A percentile compares a stretch with the other conserved stretches of the same genome.
phyloP scores from a whole-genome alignment of 495 filamentous ascomycete species.

The Jackrogersella minutella region DNA sequence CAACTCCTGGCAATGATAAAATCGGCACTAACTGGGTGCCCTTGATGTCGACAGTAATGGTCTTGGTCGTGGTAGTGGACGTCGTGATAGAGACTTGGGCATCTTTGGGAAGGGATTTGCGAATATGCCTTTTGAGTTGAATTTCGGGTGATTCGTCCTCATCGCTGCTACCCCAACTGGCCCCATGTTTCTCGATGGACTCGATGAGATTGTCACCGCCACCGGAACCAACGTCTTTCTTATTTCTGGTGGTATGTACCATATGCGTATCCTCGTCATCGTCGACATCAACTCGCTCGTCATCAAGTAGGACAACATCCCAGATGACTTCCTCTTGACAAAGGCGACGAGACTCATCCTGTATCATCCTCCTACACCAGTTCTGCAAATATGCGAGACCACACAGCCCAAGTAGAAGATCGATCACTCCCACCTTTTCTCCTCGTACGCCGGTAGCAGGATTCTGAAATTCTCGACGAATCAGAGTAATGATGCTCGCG shows the following conservation, averaged over 20 bases:
- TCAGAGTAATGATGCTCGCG: constrained; percentile 76
- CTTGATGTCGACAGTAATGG: constrained; percentile 75
- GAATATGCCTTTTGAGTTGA: constrained; percentile 56
- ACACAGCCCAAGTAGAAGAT: constrained; percentile 71
- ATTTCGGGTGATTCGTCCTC: constrained; percentile 52
- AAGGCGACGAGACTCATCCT: constrained; percentile 60
- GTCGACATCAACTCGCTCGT: constrained; percentile 69
- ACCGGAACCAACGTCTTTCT: constrained; percentile 7
- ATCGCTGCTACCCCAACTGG: constrained; percentile 45
- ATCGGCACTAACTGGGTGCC: constrained; percentile 67
- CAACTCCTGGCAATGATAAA: constrained; percentile 69
- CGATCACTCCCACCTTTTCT: constrained; percentile 70
- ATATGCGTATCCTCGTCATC: constrained; percentile 45
- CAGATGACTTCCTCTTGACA: constrained; percentile 71
- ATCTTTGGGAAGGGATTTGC: constrained; percentile 53
- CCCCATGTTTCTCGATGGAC: constrained; percentile 56
- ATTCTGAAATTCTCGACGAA: constrained; percentile 74
- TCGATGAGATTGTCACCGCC: constrained; percentile 53
- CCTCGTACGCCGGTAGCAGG: constrained; percentile 64
- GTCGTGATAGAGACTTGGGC: constrained; percentile 71
- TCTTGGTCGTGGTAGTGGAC: constrained; percentile 69
- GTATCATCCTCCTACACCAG: constrained; percentile 68
- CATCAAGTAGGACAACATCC: constrained; percentile 80
- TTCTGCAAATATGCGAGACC: constrained; percentile 77
- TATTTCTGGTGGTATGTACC: constrained; percentile 21